phyloP scores from a whole-genome alignment of 2,329 filamentous ascomycete genomes.

The Biscogniauxia mediterranea region DNA sequence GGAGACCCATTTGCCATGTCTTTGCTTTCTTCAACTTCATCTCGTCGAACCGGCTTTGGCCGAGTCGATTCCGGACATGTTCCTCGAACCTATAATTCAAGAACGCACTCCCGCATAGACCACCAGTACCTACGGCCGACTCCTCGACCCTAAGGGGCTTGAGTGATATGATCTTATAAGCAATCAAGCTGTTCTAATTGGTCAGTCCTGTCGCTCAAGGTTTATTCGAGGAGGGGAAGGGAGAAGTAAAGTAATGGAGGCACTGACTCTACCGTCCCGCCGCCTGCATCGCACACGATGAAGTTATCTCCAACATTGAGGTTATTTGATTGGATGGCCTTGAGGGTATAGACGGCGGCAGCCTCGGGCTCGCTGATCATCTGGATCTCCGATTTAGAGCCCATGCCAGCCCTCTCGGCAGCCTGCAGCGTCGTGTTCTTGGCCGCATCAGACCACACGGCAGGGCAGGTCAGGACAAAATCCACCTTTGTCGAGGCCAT shows the following conservation, averaged over 20 bases:
- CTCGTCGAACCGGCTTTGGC: slow-evolving; percentile 64
- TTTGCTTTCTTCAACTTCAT: slow-evolving; percentile 78
- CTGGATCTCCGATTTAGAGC: slow-evolving; percentile 65
- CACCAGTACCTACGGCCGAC: slow-evolving; percentile 75
- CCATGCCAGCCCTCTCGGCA: slow-evolving; percentile 77
- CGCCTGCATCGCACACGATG: slow-evolving; percentile 61
- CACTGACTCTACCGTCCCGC: slow-evolving; percentile 65
- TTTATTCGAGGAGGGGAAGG: neutral
- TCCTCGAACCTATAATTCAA: slow-evolving; percentile 81
- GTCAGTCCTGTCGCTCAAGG: slow-evolving; percentile 9
- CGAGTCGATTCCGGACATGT: slow-evolving; percentile 67
- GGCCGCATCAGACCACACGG: slow-evolving; percentile 82
- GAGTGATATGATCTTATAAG: slow-evolving; percentile 75
- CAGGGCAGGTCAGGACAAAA: slow-evolving; percentile 78
- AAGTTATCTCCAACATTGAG: slow-evolving; percentile 67
- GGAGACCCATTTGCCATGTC: slow-evolving; percentile 76
- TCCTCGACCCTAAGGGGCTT: slow-evolving; percentile 73
- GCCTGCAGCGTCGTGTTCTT: slow-evolving; percentile 79
- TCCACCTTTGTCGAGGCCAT: slow-evolving; percentile 74
- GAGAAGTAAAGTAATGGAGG: no score
- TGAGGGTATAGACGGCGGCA: slow-evolving; percentile 75
- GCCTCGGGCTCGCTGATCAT: slow-evolving; percentile 82
- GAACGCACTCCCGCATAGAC: slow-evolving; percentile 74
- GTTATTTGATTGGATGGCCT: slow-evolving; percentile 74
- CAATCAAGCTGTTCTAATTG: slow-evolving; percentile 56